Evolutionary conservation across 768 basidiomycete genomes (phyloP).

Genomic region (Leccinum variicolor): DNA sequence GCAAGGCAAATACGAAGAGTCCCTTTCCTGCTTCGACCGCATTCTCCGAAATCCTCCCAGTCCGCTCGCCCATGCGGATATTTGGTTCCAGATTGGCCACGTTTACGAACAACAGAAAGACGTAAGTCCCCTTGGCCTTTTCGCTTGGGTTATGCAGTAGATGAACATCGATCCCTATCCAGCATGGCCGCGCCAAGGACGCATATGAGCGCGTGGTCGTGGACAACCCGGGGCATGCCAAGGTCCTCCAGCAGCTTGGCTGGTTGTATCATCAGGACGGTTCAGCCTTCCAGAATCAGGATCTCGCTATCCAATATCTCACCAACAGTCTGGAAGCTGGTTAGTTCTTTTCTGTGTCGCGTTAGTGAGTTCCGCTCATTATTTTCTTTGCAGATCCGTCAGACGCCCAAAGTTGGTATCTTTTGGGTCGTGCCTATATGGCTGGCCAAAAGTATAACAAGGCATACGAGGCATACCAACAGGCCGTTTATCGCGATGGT

Average conservation of each 20-base stretch:
- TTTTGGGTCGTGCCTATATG: slow-evolving; percentile 98
- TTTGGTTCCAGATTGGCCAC: slow-evolving; percentile 99
- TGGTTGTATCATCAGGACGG: slow-evolving; percentile 97
- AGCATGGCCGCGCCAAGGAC: slow-evolving; percentile 89
- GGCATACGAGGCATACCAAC: slow-evolving; percentile 98
- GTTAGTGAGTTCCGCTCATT: neutral
- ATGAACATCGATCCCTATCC: slow-evolving; percentile 11
- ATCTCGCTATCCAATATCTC: slow-evolving; percentile 88
- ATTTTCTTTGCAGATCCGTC: slow-evolving; percentile 62
- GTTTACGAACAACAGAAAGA: slow-evolving; percentile 98
- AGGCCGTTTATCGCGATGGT: slow-evolving; percentile 98
- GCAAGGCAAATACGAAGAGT: slow-evolving; percentile 89
- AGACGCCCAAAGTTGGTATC: slow-evolving; percentile 98
- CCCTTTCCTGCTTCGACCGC: slow-evolving; percentile 90
- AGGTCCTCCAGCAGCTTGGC: slow-evolving; percentile 96
- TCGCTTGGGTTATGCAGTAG: slow-evolving; percentile 4
- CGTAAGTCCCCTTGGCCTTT: slow-evolving; percentile 43
- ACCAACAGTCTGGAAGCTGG: slow-evolving; percentile 96
- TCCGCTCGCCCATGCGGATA: slow-evolving; percentile 94
- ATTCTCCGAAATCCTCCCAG: slow-evolving; percentile 94
- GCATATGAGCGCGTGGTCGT: slow-evolving; percentile 94
- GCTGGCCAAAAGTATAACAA: slow-evolving; percentile 98
- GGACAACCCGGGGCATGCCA: slow-evolving; percentile 92
- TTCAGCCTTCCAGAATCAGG: slow-evolving; percentile 93
- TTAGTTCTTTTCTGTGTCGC: slow-evolving; percentile 33